These are phyloP conservation scores for Cercospora sp. DNA, from an alignment of 2,329 filamentous ascomycete genomes.

Conservation along the genomic window DNA sequence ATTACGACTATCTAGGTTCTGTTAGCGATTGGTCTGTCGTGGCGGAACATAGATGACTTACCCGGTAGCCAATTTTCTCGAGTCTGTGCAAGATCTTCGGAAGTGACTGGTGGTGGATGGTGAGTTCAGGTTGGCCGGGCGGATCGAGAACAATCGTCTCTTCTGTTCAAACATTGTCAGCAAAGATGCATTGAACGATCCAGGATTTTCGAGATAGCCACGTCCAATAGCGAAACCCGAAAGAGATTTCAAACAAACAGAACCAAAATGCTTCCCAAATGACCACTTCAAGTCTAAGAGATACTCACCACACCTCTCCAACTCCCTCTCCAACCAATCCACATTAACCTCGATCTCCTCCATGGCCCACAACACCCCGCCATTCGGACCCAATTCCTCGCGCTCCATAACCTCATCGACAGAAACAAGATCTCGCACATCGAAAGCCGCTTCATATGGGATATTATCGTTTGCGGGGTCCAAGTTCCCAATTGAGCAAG, in stretches of 20 bases:
- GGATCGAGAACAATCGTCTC: conserved; percentile 96
- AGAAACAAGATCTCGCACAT: conserved; percentile 84
- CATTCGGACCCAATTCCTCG: conserved; percentile 87
- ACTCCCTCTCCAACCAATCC: conserved; percentile 81
- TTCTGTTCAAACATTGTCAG: conserved; percentile 48
- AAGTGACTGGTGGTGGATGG: conserved; percentile 89
- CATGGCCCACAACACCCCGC: conserved; percentile 86
- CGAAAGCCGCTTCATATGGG: conserved; percentile 82
- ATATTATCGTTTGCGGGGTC: conserved; percentile 96
- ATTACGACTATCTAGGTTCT: conserved; percentile 76
- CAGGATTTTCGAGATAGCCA: background rate
- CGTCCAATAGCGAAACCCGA: no score
- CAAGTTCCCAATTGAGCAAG: conserved; percentile 93
- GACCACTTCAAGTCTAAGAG: no score
- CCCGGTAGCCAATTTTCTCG: conserved; percentile 88
- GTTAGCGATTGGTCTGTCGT: conserved; percentile 41
- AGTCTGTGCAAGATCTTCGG: conserved; percentile 89
- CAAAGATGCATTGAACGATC: background rate
- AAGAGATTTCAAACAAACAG: no score
- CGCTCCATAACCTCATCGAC: conserved; percentile 94
- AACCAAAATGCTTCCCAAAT: no score
- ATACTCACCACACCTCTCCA: conserved; percentile 58
- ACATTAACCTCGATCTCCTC: conserved; percentile 94
- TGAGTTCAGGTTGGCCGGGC: conserved; percentile 93
- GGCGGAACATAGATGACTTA: conserved; percentile 48